These are phyloP conservation scores for Boletus reticulatus DNA, from an alignment of 768 basidiomycete genomes.

Conservation along the genomic window DNA sequence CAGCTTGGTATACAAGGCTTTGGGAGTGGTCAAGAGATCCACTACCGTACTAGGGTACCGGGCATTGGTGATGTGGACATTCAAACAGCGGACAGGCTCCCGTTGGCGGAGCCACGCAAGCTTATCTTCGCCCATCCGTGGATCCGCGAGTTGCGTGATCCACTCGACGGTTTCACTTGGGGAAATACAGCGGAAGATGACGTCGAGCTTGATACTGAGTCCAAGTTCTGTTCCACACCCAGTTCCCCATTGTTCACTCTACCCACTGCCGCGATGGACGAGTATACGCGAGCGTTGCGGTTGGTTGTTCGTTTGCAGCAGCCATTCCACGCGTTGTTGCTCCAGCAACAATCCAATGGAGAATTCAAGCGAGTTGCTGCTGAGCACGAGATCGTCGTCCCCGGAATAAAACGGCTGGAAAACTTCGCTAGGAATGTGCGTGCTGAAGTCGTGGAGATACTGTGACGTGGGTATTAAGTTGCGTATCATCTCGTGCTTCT, in stretches of 20 bases:
- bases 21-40: background rate
- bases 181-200: background rate
- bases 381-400: background rate
- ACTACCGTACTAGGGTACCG: background rate
- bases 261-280: background rate
- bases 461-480: background rate
- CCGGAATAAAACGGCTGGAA: background rate
- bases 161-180: background rate
- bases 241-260: background rate
- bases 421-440: background rate
- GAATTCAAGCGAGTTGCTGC: background rate
- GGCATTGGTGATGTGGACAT: background rate
- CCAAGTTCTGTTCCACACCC: background rate
- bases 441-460: background rate
- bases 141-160: conserved; percentile 3
- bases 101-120: background rate
- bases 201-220: background rate
- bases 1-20: background rate
- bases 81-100: background rate
- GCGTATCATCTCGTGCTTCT: too few relatives aligned
- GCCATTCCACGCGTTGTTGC: background rate
- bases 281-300: background rate
- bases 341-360: background rate
- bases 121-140: conserved; percentile 2
- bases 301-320: background rate